These are phyloP conservation scores for Kodamaea hsintzibuensis DNA, from an alignment of 805 yeast species.

Conservation along the genomic window DNA sequence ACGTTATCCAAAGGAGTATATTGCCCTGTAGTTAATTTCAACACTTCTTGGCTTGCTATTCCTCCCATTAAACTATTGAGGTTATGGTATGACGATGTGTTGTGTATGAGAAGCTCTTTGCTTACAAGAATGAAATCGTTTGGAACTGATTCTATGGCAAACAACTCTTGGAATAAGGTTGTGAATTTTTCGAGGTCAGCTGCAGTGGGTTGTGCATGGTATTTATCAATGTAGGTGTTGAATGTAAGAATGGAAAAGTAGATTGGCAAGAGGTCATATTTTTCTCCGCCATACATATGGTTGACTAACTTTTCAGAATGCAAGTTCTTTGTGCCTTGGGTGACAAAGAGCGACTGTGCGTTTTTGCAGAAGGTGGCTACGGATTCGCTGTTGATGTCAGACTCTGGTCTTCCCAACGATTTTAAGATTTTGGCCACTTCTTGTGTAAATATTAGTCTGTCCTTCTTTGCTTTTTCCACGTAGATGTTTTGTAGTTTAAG, in stretches of 20 bases:
- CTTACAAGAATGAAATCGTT: constrained; percentile 18
- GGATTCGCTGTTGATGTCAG: constrained; percentile 34
- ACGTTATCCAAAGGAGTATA: constrained; percentile 76
- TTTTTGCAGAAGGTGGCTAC: constrained; percentile 62
- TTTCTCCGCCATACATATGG: constrained; percentile 12
- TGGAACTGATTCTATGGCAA: constrained; percentile 16
- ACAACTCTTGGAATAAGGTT: constrained; percentile 18
- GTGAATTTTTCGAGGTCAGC: constrained; percentile 22
- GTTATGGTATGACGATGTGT: constrained; percentile 53
- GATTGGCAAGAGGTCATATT: constrained; percentile 26
- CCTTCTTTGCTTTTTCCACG: constrained; percentile 51
- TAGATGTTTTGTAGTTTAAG: constrained; percentile 60
- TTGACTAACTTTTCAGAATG: constrained; percentile 17
- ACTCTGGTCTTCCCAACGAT: constrained; percentile 26
- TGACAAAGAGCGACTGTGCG: constrained; percentile 50
- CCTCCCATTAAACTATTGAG: constrained; percentile 79
- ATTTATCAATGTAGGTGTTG: constrained; percentile 20
- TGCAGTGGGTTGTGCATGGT: constrained; percentile 17
- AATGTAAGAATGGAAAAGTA: constrained; percentile 46
- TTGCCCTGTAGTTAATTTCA: constrained; percentile 76
- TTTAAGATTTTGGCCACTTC: constrained; percentile 30
- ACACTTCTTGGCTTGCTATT: constrained; percentile 77
- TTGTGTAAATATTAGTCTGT: constrained; percentile 41
- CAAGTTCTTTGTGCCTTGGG: constrained; percentile 43
- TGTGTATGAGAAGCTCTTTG: constrained; percentile 36